phyloP scores from a whole-genome alignment of 2,329 filamentous ascomycete species.

The Raffaelea arxii region DNA sequence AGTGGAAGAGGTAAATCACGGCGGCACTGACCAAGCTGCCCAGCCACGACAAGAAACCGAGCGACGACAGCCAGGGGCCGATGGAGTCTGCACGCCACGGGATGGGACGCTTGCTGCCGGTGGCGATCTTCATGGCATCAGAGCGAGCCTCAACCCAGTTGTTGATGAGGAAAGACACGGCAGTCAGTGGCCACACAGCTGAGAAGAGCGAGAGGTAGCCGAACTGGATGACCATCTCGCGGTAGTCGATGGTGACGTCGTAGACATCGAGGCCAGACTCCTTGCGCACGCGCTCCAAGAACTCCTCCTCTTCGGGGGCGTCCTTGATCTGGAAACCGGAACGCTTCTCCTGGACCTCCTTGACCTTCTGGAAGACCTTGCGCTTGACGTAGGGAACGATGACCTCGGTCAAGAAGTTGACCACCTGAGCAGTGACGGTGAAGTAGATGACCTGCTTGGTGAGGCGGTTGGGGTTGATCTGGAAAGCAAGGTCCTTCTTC shows the following conservation, averaged over 20 bases:
- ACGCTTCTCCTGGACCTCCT: conserved; percentile 56
- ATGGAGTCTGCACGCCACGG: conserved; percentile 90
- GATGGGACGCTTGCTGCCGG: conserved; percentile 79
- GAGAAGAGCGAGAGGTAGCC: conserved; percentile 87
- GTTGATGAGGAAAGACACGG: conserved; percentile 81
- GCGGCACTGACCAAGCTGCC: conserved; percentile 82
- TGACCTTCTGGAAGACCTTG: conserved; percentile 66
- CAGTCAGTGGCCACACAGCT: conserved; percentile 89
- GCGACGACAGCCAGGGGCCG: conserved; percentile 78
- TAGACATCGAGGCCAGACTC: conserved; percentile 78
- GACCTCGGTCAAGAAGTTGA: conserved; percentile 77
- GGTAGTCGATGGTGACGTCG: conserved; percentile 81
- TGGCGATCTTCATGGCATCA: conserved; percentile 84
- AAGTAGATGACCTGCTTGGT: conserved; percentile 93
- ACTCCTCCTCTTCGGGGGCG: conserved; percentile 64
- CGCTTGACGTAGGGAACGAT: conserved; percentile 80
- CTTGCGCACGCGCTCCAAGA: conserved; percentile 70
- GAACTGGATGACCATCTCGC: conserved; percentile 86
- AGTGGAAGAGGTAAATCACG: conserved; percentile 81
- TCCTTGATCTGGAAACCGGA: conserved; percentile 45
- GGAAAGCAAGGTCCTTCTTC: conserved; percentile 44
- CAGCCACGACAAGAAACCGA: conserved; percentile 88
- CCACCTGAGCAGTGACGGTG: conserved; percentile 84
- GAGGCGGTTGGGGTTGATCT: conserved; percentile 73
- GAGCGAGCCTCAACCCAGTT: conserved; percentile 94